These are phyloP conservation scores for Gyrodon lividus DNA, from an alignment of 768 basidiomycete species.

Conservation along the genomic window DNA sequence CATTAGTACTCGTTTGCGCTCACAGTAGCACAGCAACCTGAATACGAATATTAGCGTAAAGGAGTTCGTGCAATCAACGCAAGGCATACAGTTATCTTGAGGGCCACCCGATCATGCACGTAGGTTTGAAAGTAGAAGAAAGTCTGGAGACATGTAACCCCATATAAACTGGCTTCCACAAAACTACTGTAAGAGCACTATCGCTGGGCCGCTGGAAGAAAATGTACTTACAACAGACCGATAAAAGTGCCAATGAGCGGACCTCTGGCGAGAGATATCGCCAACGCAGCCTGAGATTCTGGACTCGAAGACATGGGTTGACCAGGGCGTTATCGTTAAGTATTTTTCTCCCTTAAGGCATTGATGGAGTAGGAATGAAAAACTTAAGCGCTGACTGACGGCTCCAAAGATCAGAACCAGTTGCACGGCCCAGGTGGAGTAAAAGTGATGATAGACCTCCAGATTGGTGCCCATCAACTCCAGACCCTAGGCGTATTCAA, in stretches of 20 bases:
- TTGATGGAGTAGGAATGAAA: background rate
- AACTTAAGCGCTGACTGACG: too few species aligned
- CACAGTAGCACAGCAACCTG: constrained; percentile 8
- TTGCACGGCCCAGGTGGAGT: too few species aligned
- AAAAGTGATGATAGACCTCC: too few species aligned
- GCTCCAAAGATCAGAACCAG: too few species aligned
- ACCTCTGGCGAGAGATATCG: constrained; percentile 19
- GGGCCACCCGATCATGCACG: background rate
- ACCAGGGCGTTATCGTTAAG: background rate
- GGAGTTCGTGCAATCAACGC: background rate
- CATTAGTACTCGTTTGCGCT: background rate
- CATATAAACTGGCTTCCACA: constrained; percentile 21
- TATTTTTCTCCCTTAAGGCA: too few species aligned
- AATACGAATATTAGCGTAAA: background rate
- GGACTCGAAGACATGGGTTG: background rate
- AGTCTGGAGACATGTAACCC: constrained; percentile 9
- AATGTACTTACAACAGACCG: constrained; percentile 17
- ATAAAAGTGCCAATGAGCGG: constrained; percentile 29
- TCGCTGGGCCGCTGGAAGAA: background rate
- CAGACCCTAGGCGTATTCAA: too few species aligned
- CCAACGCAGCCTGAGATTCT: constrained; percentile 11
- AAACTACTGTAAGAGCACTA: background rate
- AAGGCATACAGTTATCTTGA: constrained; percentile 1
- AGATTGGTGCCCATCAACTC: too few species aligned
- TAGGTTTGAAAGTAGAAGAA: constrained; percentile 12